Conservation (phyloP, 495 filamentous ascomycete species). For the Mytilinidion resinicola region DNA sequence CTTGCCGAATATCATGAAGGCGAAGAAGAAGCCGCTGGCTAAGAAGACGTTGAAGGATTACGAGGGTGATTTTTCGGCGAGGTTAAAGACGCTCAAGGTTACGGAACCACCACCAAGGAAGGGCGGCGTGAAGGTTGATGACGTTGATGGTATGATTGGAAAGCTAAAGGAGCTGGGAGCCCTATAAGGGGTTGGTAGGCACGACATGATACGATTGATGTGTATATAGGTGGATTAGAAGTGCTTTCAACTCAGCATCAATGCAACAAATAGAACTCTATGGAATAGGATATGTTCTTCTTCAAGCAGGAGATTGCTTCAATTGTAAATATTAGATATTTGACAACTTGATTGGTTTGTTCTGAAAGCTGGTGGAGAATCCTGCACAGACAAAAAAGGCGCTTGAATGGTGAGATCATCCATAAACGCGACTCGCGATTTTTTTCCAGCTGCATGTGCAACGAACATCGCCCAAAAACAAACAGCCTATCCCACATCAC, state of each 20-base stretch:
- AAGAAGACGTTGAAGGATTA: constrained; percentile 81
- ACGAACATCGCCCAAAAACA: background rate
- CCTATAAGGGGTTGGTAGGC: constrained; percentile 47
- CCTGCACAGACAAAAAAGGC: background rate
- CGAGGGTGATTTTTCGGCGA: constrained; percentile 62
- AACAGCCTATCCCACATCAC: background rate
- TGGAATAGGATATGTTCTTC: background rate
- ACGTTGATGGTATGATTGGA: constrained; percentile 85
- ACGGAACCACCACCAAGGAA: constrained; percentile 80
- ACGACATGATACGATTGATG: background rate
- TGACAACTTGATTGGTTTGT: too few species aligned
- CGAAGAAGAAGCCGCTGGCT: constrained; percentile 97
- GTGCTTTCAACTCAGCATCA: background rate
- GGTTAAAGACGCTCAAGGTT: constrained; percentile 80
- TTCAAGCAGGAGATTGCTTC: too few species aligned
- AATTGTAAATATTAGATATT: too few species aligned
- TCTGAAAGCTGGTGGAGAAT: too few species aligned
- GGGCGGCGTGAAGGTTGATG: constrained; percentile 92
- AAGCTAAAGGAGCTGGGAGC: constrained; percentile 96
- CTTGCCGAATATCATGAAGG: constrained; percentile 99
- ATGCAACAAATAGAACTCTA: background rate
- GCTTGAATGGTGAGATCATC: constrained; percentile 10
- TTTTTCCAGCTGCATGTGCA: constrained; percentile 1
- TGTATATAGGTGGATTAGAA: background rate
- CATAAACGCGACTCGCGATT: constrained; percentile 8